Conservation (phyloP, 2,329 filamentous ascomycete genomes). For the Exophiala xenobiotica region DNA sequence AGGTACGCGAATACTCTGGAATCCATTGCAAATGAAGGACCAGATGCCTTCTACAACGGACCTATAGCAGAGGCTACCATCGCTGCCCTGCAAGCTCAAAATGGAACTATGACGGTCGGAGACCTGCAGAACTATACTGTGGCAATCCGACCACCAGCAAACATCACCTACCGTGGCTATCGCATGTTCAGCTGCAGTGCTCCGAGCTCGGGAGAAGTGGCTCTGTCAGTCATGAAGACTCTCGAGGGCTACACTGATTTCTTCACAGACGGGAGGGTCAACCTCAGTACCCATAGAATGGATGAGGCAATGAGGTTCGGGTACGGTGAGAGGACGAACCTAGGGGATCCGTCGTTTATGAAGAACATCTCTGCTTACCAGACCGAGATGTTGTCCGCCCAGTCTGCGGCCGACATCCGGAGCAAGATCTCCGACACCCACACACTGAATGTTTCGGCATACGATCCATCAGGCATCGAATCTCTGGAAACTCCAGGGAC, state of each 20-base stretch:
- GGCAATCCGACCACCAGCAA: constrained; percentile 62
- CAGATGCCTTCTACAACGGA: constrained; percentile 72
- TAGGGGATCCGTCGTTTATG: constrained; percentile 81
- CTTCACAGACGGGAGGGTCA: constrained; percentile 54
- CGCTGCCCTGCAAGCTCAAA: constrained; percentile 61
- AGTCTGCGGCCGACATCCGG: constrained; percentile 60
- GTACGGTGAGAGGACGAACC: constrained; percentile 73
- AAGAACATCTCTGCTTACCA: constrained; percentile 63
- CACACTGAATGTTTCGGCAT: constrained; percentile 71
- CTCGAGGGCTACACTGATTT: constrained; percentile 73
- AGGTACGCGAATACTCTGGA: constrained; percentile 79
- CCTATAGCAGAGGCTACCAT: constrained; percentile 73
- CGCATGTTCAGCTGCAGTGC: constrained; percentile 68
- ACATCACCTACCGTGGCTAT: constrained; percentile 67
- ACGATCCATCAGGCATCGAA: constrained; percentile 68
- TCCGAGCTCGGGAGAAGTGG: constrained; percentile 75
- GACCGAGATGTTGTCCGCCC: constrained; percentile 62
- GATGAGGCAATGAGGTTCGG: constrained; percentile 88
- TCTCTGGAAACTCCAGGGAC: constrained; percentile 62
- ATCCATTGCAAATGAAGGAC: constrained; percentile 69
- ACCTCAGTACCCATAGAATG: constrained; percentile 76
- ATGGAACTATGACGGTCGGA: constrained; percentile 81
- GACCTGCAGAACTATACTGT: constrained; percentile 74
- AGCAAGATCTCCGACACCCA: constrained; percentile 67
- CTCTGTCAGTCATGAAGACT: constrained; percentile 74